Evolutionary conservation across 2,329 filamentous ascomycete genomes (phyloP), one percentile per base, ranked within the genome.

Genomic region (Colletotrichum costaricense): DNA sequence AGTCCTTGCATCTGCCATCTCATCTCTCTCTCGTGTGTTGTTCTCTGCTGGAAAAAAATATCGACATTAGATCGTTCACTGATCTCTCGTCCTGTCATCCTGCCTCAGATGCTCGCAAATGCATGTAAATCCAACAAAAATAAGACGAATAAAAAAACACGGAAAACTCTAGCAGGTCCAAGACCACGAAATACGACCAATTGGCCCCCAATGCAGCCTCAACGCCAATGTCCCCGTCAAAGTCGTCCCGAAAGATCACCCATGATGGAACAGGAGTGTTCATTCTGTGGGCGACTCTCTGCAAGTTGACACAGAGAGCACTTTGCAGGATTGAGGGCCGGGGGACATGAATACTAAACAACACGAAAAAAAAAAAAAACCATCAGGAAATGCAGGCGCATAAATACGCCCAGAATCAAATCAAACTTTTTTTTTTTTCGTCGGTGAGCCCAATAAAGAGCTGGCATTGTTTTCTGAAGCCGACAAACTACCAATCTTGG

Each of bases 391-490:
- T 73, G 55, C 67, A 46, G 64, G 46, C 26, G 24, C 56, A 60
- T 46, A 56, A 59, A 33, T 60, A 73, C 73, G 65, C 65, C 73
- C n/a, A 54, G 52, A 55, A 73, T 60, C 55, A 60, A 35, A 42
- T 68, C 66, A 57, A 74, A 74, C 69, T 73, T 74, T 69, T 74
- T 60, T 60, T 74, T 74, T 73, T 63, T 62, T 59, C 38, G 38
- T 72, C 72, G 60, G 42, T 63, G 57, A 66, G 63, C 68, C 19
- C 63, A 57, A 58, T 71, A 52, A 62, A 52, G 57, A 49, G 63
- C 42, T 67, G 62, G 57, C 57, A 46, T 35, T 67, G 33, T 55
- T 67, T 66, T 26, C 42, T 19, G 33, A 35, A 63, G 56, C 58
- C 57, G 63, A 71, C 38, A 58, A 57, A 65, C 70, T 54, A 72